These are phyloP conservation scores for Oryza glaberrima DNA, from an alignment of 176 grass and related monocot genomes.

Conservation along the genomic window DNA sequence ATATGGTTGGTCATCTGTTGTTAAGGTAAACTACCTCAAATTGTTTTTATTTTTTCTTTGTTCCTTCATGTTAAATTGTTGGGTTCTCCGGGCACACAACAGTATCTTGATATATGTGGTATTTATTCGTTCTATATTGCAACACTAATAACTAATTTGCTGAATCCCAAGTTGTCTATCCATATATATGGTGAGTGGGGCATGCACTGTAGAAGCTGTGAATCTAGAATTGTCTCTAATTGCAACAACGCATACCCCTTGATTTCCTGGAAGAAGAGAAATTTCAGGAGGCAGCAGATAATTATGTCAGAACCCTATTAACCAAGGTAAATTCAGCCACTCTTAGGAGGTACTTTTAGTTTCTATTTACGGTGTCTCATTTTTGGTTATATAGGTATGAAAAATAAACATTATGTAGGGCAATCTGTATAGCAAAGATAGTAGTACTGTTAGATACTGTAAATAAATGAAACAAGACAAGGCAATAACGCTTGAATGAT, in stretches of 20 bases:
- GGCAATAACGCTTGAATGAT: too few species aligned
- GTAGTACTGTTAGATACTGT: too few species aligned
- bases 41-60: constrained; percentile 25
- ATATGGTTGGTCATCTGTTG: constrained; percentile 91
- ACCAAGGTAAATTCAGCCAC: constrained; percentile 73
- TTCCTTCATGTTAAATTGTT: constrained; percentile 19
- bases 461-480: too few species aligned
- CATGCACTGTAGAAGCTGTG: background rate
- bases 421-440: too few species aligned
- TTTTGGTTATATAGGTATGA: background rate
- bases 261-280: constrained; percentile 89
- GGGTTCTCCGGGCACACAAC: background rate
- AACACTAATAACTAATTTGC: background rate
- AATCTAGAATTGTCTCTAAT: constrained; percentile 34
- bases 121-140: constrained; percentile 17
- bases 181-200: constrained; percentile 7
- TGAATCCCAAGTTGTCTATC: constrained; percentile 3
- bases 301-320: constrained; percentile 88
- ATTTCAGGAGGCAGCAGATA: constrained; percentile 85
- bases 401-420: too few species aligned
- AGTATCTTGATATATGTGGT: constrained; percentile 13
- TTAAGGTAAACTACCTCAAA: constrained; percentile 69
- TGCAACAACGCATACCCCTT: constrained; percentile 90
- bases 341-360: constrained; percentile 4
- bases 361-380: background rate